Base-by-base conservation (phyloP, 2,329 filamentous ascomycete genomes). In the Septoria linicola region DNA sequence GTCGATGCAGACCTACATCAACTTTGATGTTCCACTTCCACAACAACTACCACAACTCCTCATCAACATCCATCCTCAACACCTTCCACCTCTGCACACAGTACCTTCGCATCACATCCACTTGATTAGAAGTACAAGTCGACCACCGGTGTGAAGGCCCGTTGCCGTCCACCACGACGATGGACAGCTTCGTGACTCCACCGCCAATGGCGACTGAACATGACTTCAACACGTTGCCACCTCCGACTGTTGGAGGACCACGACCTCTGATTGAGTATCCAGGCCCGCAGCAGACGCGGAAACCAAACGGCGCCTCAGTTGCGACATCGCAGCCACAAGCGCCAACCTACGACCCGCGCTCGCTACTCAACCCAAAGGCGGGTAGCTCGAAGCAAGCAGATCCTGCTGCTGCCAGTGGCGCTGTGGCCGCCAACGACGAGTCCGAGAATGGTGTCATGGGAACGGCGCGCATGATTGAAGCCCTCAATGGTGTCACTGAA, bases 401-500 rank as follows among this genome's bases (percentile, higher is more conserved):
- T 31, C 4, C 10, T 19, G 11, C 36, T 8, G 17, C 16, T 20
- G 20, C 36, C 3, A 21, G 8, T 20, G 8, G 16, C 36, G 11
- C 19, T 11, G 17, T 17, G 17, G 16, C 36, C 3, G 27, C 34
- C 10, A 37, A 49, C 21, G 40, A 49, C 14, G 31, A 27, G 7
- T 10, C 39, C 14, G 32, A 39, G 11, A 30, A 40, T 20, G 20
- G 17, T 20, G 42, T 45, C 6, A 17, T 49, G 13, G 80, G 81
- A 20, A 77, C 82, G 59, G 76, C 78, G 8, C 72, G 72, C 49
- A 81, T 90, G 72, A 81, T 95, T 39, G 88, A 95, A 68, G 80
- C 82, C 25, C 76, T 90, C 66, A 88, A 91, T 66, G 84, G 85
- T 59, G 80, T 95, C 11, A 80, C 88, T 59, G 79, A 85, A 44